Evolutionary conservation across 805 yeast species (phyloP), one percentile per base, ranked within the genome.

Genomic region (Sungouiozyma intestinalis): DNA sequence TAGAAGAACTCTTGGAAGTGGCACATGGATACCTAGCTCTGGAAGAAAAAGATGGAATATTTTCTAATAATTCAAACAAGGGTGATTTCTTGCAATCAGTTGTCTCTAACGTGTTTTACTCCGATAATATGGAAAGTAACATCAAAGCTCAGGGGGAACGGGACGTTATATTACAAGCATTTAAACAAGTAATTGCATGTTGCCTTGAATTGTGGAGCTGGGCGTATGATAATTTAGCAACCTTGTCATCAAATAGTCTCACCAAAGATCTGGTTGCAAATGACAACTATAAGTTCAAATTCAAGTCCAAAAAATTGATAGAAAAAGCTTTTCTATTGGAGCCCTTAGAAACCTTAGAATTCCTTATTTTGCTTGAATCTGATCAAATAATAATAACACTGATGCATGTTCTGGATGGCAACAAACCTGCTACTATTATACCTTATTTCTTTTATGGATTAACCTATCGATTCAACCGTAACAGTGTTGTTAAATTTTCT

Each of bases 381-480:
- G 50, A 52, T 15, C 51, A 57, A 4, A 46, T 47, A 20, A 47
- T 53, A 4, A 50, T 51, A 19, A 49, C 58, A 6, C 52, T 72
- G 4, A 65, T 77, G 11, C 86, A 84, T 57, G 79, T 83, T 2
- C 63, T 88, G 39, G 96, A 88, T 62, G 90, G 92, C 0, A 82
- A 94, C 6, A 75, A 84, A 48, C 83, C 94, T 0, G 83, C 78
- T 43, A 52, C 75, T 4, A 82, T 94, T 0, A 64, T 86, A 13
- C 88, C 94, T 0, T 72, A 74, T 50, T 63, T 87, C 3, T 67
- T 85, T 49, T 69, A 74, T 31, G 53, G 62, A 16, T 41, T 59
- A 13, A 49, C 59, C 6, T 35, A 42, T 33, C 53, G 64, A 32
- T 54, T 53, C 39, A 56, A 60, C 34, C 48, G 45, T 16, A 48